These are phyloP conservation scores for Termitomyces sp. DNA, from an alignment of 768 basidiomycete species.

Conservation along the genomic window DNA sequence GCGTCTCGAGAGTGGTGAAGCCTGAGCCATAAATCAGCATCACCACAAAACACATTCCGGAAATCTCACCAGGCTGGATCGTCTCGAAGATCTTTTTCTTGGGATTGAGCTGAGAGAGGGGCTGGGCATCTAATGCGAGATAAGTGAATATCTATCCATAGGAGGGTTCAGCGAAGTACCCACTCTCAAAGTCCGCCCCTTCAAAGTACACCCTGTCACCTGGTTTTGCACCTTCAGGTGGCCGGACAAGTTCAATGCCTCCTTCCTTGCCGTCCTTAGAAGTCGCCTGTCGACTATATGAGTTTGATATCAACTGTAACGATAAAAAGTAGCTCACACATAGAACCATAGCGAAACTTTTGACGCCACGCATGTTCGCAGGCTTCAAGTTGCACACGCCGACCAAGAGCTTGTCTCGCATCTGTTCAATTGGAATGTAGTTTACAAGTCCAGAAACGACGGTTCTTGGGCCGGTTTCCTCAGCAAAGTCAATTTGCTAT, in stretches of 20 bases:
- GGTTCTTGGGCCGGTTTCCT: constrained; percentile 90
- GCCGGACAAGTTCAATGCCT: constrained; percentile 88
- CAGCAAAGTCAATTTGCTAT: constrained; percentile 94
- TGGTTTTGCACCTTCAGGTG: constrained; percentile 79
- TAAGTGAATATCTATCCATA: neutral
- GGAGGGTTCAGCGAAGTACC: constrained; percentile 14
- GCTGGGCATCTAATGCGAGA: constrained; percentile 42
- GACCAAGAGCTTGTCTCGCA: constrained; percentile 78
- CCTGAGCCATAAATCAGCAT: constrained; percentile 32
- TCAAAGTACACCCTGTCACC: constrained; percentile 97
- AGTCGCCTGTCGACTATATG: constrained; percentile 55
- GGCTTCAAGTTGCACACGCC: constrained; percentile 95
- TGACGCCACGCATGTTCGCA: constrained; percentile 94
- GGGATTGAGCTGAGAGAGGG: constrained; percentile 86
- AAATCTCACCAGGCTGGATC: constrained; percentile 74
- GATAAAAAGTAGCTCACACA: constrained; percentile 50
- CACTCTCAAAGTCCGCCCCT: constrained; percentile 80
- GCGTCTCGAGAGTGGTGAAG: constrained; percentile 83
- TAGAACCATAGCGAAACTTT: constrained; percentile 97
- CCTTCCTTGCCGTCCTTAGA: constrained; percentile 86
- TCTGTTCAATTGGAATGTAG: constrained; percentile 93
- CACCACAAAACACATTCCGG: neutral
- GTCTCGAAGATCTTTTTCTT: constrained; percentile 99
- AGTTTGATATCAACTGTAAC: neutral
- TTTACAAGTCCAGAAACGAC: constrained; percentile 97